Evolutionary conservation across 2,329 filamentous ascomycete genomes (phyloP).

Genomic region (Arthrobotrys pseudoclavata): DNA sequence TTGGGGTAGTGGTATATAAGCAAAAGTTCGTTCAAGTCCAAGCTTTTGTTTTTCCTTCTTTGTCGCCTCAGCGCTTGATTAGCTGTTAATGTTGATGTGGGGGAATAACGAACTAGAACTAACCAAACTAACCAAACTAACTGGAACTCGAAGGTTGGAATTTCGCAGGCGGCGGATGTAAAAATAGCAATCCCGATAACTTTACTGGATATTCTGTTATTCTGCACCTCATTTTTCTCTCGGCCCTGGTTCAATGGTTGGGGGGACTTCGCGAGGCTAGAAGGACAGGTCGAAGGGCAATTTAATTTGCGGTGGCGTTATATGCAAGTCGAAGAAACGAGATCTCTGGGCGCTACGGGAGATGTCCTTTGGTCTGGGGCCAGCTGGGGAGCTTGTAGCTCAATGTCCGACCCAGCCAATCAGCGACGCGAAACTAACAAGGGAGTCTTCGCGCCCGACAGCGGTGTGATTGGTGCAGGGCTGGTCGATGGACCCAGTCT

Average conservation of each 20-base stretch:
- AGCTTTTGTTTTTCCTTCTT: conserved; percentile 8
- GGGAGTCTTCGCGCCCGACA: conserved; percentile 36
- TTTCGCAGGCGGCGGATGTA: conserved; percentile 40
- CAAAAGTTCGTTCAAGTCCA: conserved; percentile 13
- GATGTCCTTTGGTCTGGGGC: conserved; percentile 45
- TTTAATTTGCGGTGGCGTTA: conserved; percentile 57
- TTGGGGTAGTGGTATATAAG: conserved; percentile 52
- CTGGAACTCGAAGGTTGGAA: conserved; percentile 21
- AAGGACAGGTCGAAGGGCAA: conserved; percentile 31
- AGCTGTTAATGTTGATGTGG: neutral
- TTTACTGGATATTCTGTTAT: conserved; percentile 12
- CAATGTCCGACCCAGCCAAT: conserved; percentile 30
- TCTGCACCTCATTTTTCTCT: conserved; percentile 22
- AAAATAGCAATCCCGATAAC: conserved; percentile 48
- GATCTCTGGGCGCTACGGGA: conserved; percentile 58
- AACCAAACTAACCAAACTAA: conserved; percentile 6
- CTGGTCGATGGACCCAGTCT: conserved; percentile 7
- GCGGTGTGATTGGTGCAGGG: conserved; percentile 46
- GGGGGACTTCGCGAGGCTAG: conserved; percentile 17
- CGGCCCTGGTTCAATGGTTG: conserved; percentile 8
- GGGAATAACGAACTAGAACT: conserved; percentile 2
- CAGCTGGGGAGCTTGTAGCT: conserved; percentile 47
- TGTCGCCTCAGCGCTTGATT: conserved; percentile 23
- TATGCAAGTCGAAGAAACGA: conserved; percentile 36
- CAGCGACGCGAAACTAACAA: conserved; percentile 22